A percentile compares a stretch with the other conserved stretches of the same genome.
phyloP scores from a whole-genome alignment of 2,329 filamentous ascomycete genomes.

The Mycosphaerella arachidis region DNA sequence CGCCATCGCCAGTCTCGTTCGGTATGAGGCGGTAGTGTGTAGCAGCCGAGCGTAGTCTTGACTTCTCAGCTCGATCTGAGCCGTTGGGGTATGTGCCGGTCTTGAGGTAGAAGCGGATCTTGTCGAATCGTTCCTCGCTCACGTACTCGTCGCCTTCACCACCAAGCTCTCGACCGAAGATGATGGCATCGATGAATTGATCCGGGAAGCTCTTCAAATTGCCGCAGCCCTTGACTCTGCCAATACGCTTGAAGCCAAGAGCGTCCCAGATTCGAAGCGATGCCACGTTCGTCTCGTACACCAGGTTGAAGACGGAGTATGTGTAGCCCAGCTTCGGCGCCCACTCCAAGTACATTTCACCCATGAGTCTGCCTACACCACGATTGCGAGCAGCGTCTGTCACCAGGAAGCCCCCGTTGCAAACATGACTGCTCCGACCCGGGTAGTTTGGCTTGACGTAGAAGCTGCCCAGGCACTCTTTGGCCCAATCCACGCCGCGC shows the following conservation, averaged over 20 bases:
- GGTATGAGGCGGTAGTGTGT: conserved; percentile 84
- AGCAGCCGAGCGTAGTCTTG: conserved; percentile 83
- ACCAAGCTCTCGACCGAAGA: conserved; percentile 57
- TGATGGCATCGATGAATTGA: conserved; percentile 48
- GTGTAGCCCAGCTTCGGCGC: conserved; percentile 66
- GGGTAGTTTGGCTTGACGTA: conserved; percentile 95
- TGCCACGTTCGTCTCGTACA: conserved; percentile 89
- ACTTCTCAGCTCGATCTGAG: conserved; percentile 92
- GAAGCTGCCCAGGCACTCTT: conserved; percentile 80
- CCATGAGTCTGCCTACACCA: conserved; percentile 50
- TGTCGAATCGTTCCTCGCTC: conserved; percentile 95
- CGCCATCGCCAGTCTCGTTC: conserved; percentile 41
- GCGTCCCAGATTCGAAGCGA: conserved; percentile 90
- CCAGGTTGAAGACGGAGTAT: conserved; percentile 90
- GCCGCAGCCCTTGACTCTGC: conserved; percentile 60
- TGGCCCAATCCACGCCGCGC: conserved; percentile 63
- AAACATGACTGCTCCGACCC: conserved; percentile 83
- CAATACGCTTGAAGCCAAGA: conserved; percentile 87
- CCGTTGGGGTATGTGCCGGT: conserved; percentile 89
- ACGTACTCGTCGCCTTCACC: conserved; percentile 73
- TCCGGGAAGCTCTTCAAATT: conserved; percentile 46
- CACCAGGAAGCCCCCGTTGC: conserved; percentile 57
- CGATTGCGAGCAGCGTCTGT: conserved; percentile 45
- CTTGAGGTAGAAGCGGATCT: conserved; percentile 96
- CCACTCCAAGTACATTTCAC: conserved; percentile 50